phyloP scores from a whole-genome alignment of 345 rosid species.

The Populus ilicifolia region DNA sequence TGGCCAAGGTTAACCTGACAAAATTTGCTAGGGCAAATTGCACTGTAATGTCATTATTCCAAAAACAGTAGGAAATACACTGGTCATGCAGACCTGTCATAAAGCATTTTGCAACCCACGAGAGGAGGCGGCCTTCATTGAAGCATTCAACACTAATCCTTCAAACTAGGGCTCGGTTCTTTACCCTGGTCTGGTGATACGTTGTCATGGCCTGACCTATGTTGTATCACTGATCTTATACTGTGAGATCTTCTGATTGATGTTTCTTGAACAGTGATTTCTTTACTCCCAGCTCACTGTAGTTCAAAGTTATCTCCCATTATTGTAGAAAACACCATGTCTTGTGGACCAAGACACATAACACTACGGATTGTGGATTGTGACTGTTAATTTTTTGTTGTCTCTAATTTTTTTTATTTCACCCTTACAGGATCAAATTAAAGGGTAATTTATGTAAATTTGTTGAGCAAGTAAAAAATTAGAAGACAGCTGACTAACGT shows the following conservation, averaged over 20 bases:
- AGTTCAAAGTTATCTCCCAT: not conserved
- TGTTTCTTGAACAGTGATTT: not conserved
- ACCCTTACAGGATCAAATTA: too few relatives aligned
- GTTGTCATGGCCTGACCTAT: not conserved
- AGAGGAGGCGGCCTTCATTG: not conserved
- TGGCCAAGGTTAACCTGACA: not conserved
- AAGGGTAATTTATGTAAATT: too few relatives aligned
- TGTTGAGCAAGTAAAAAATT: too few relatives aligned
- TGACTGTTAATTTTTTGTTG: too few relatives aligned
- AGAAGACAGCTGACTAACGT: too few relatives aligned
- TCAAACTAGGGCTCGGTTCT: not conserved
- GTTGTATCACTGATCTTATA: not conserved
- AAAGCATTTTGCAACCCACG: not conserved
- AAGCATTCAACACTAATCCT: not conserved
- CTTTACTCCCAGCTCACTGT: not conserved
- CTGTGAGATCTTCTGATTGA: not conserved
- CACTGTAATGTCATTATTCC: not conserved
- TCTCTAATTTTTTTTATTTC: too few relatives aligned
- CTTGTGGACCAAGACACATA: too few relatives aligned
- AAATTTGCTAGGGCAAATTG: not conserved
- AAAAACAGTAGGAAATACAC: not conserved
- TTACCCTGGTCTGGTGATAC: not conserved
- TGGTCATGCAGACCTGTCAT: not conserved
- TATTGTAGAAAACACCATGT: too few relatives aligned
- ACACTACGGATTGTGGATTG: too few relatives aligned